Conservation (phyloP, 1,284 basidiomycete genomes). For the Amylostereum areolatum region DNA sequence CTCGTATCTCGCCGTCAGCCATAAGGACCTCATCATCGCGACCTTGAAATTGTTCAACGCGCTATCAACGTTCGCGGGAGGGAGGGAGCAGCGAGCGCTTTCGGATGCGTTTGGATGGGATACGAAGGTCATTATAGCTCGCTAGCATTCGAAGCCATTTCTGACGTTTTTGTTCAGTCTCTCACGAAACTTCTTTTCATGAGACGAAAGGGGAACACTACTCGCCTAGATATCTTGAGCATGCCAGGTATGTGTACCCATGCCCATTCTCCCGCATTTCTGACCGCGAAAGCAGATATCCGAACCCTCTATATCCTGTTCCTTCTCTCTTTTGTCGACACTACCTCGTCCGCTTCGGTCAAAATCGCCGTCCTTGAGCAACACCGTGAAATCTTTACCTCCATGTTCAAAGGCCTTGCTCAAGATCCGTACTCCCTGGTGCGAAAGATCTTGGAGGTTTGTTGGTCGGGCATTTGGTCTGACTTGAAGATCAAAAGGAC, state of each 20-base stretch:
- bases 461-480: conserved; percentile 65
- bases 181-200: conserved; percentile 63
- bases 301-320: conserved; percentile 64
- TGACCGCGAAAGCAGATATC: conserved; percentile 44
- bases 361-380: conserved; percentile 65
- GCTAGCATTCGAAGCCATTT: not conserved
- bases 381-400: conserved; percentile 52
- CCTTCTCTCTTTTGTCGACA: conserved; percentile 62
- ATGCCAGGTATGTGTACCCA: conserved; percentile 44
- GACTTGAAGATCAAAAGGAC: conserved; percentile 66
- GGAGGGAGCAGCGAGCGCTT: conserved; percentile 53
- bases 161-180: conserved; percentile 32
- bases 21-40: conserved; percentile 58
- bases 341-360: conserved; percentile 36
- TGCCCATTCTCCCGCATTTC: not conserved
- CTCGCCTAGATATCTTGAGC: conserved; percentile 35
- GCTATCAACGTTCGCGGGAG: conserved; percentile 57
- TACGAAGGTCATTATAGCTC: conserved; percentile 43
- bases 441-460: conserved; percentile 53
- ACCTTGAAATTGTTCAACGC: conserved; percentile 57
- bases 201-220: conserved; percentile 51
- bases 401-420: conserved; percentile 61
- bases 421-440: conserved; percentile 58
- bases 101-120: conserved; percentile 73
- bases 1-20: conserved; percentile 48